Conservation (phyloP, 495 filamentous ascomycete species). For the Penicillium lagena region DNA sequence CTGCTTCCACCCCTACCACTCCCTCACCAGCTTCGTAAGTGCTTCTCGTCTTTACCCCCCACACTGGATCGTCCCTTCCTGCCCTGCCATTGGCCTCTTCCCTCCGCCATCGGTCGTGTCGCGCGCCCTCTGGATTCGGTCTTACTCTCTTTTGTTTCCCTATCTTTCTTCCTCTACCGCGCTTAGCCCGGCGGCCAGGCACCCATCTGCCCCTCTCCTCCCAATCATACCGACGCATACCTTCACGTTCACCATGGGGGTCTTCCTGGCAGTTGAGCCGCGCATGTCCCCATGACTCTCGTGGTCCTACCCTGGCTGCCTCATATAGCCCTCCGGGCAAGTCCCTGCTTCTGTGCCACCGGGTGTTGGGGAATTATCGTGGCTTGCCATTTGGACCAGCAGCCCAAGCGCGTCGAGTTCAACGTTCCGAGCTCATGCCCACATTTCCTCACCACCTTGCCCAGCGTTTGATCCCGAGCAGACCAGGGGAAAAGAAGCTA, state of each 20-base stretch:
- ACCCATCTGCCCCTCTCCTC: background rate
- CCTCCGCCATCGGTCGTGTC: slow-evolving; percentile 9
- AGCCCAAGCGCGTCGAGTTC: slow-evolving; percentile 2
- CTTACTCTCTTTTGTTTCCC: slow-evolving; percentile 9
- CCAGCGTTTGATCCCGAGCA: no score
- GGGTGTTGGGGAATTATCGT: slow-evolving; percentile 10
- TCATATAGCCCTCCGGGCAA: slow-evolving; percentile 4
- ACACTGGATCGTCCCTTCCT: slow-evolving; percentile 9
- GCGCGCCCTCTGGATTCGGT: slow-evolving; percentile 1
- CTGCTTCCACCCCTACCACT: background rate
- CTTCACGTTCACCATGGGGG: slow-evolving; percentile 5
- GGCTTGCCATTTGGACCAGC: slow-evolving; percentile 16
- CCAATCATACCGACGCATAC: slow-evolving; percentile 10
- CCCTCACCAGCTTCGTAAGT: slow-evolving; percentile 14
- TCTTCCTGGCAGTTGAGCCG: no score
- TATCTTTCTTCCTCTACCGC: slow-evolving; percentile 14
- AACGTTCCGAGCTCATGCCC: slow-evolving; percentile 1
- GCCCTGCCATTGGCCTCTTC: slow-evolving; percentile 11
- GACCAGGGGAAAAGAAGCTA: background rate
- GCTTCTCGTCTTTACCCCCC: slow-evolving; percentile 8
- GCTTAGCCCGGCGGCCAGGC: slow-evolving; percentile 11
- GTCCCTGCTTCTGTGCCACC: slow-evolving; percentile 12
- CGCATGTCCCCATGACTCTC: background rate
- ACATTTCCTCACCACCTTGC: no score
- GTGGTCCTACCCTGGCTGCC: slow-evolving; percentile 5